Evolutionary conservation across 371 early-diverging fungal species (phyloP).

Genomic region (Mortierella polycephala): DNA sequence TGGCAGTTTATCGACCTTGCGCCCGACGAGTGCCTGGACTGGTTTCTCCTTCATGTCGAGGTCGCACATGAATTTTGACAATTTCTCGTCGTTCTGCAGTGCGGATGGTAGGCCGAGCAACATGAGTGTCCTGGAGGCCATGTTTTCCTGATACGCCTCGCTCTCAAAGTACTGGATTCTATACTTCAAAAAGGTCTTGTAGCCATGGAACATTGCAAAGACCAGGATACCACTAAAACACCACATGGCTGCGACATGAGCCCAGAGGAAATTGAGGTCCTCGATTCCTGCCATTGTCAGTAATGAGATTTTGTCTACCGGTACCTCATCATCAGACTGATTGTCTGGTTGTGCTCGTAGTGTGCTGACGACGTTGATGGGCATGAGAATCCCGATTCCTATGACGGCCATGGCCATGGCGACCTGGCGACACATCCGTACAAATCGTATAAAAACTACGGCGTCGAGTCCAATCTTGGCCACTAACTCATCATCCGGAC

Average conservation of each 20-base stretch:
- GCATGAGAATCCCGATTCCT: slow-evolving; percentile 71
- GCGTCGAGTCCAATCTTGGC: slow-evolving; percentile 81
- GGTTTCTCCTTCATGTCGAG: slow-evolving; percentile 61
- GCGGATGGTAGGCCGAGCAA: slow-evolving; percentile 73
- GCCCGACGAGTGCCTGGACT: slow-evolving; percentile 75
- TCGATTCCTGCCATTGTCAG: slow-evolving; percentile 47
- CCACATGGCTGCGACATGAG: slow-evolving; percentile 70
- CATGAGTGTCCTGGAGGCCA: slow-evolving; percentile 75
- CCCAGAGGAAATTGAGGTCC: slow-evolving; percentile 65
- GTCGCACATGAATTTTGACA: slow-evolving; percentile 63
- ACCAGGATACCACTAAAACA: slow-evolving; percentile 64
- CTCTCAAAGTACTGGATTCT: slow-evolving; percentile 70
- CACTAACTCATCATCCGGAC: slow-evolving; percentile 71
- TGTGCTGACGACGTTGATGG: slow-evolving; percentile 70
- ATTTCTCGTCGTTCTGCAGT: slow-evolving; percentile 66
- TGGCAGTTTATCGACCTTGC: slow-evolving; percentile 73
- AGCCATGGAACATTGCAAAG: slow-evolving; percentile 60
- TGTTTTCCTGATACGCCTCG: slow-evolving; percentile 66
- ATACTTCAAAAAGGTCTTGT: slow-evolving; percentile 63
- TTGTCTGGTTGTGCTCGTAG: slow-evolving; percentile 34
- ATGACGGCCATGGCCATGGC: slow-evolving; percentile 68
- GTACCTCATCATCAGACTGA: slow-evolving; percentile 22
- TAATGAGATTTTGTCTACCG: slow-evolving; percentile 54
- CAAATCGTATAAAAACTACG: slow-evolving; percentile 79
- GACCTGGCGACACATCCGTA: slow-evolving; percentile 69